These are phyloP conservation scores for Skeletonema tropicum DNA, from an alignment of 108 stramenopile genomes.

Conservation along the genomic window DNA sequence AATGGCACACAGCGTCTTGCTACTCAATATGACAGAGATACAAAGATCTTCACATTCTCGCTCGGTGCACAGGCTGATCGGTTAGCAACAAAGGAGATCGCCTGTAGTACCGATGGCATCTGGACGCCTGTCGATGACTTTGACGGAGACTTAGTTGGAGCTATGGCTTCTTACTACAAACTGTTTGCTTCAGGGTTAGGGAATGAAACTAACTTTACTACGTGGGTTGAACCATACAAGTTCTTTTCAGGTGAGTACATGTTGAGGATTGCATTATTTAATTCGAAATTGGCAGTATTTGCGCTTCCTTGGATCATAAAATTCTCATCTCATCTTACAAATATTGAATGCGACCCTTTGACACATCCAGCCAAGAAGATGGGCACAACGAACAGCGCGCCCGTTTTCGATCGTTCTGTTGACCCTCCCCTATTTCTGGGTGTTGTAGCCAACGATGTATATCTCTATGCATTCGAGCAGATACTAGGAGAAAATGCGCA, in stretches of 20 bases:
- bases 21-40: slow-evolving; percentile 15
- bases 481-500: slow-evolving; percentile 22
- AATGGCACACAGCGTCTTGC: slow-evolving; percentile 2
- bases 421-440: slow-evolving; percentile 35
- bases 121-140: slow-evolving; percentile 46
- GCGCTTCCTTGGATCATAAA: neutral
- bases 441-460: slow-evolving; percentile 32
- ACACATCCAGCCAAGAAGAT: neutral
- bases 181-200: slow-evolving; percentile 63
- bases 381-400: slow-evolving; percentile 66
- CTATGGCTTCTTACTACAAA: slow-evolving; percentile 60
- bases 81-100: slow-evolving; percentile 39
- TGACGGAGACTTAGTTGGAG: slow-evolving; percentile 32
- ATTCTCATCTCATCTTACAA: neutral
- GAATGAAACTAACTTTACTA: slow-evolving; percentile 48
- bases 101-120: slow-evolving; percentile 54
- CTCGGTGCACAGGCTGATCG: slow-evolving; percentile 44
- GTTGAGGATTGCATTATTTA: too few relatives aligned
- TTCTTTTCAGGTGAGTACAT: slow-evolving; percentile 23
- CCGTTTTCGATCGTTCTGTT: slow-evolving; percentile 55
- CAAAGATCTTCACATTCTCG: slow-evolving; percentile 53
- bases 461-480: slow-evolving; percentile 33
- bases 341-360: neutral
- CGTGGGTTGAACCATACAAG: slow-evolving; percentile 72
- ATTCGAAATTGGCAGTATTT: neutral